phyloP scores from a whole-genome alignment of 1,284 basidiomycete genomes.

The Calocybe gambosa region DNA sequence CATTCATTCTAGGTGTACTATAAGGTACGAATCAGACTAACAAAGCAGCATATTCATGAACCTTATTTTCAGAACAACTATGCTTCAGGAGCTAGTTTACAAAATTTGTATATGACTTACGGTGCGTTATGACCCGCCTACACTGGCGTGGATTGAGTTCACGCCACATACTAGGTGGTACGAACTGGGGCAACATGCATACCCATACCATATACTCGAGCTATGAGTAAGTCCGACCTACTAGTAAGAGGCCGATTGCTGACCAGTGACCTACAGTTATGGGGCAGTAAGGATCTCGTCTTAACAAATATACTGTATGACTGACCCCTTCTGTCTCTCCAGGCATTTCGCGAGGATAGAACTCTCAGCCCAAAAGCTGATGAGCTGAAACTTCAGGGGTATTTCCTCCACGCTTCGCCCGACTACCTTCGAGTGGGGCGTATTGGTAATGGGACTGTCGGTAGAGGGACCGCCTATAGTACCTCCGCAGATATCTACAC shows the following conservation, averaged over 20 bases:
- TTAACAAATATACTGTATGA: background rate
- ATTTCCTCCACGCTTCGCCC: constrained; percentile 38
- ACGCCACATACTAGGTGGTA: constrained; percentile 27
- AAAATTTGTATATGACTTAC: constrained; percentile 39
- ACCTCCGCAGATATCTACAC: constrained; percentile 30
- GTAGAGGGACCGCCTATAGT: constrained; percentile 27
- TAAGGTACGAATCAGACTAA: constrained; percentile 22
- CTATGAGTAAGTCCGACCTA: constrained; percentile 29
- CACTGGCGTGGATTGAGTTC: background rate
- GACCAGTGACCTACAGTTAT: constrained; percentile 18
- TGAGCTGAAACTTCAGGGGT: constrained; percentile 40
- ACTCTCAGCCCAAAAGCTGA: constrained; percentile 36
- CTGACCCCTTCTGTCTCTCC: background rate
- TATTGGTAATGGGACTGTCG: constrained; percentile 28
- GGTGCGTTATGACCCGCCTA: constrained; percentile 19
- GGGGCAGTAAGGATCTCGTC: constrained; percentile 20
- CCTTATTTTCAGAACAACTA: constrained; percentile 33
- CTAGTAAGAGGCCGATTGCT: background rate
- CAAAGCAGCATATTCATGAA: too few species aligned
- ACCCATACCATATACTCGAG: constrained; percentile 38
- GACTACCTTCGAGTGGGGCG: constrained; percentile 35
- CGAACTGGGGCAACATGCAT: constrained; percentile 42
- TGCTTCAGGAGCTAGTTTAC: constrained; percentile 30
- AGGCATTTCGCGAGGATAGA: constrained; percentile 40
- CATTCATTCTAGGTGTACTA: constrained; percentile 24